phyloP scores from a whole-genome alignment of 192 early-diverging fungal species.

The Entomortierella lignicola region DNA sequence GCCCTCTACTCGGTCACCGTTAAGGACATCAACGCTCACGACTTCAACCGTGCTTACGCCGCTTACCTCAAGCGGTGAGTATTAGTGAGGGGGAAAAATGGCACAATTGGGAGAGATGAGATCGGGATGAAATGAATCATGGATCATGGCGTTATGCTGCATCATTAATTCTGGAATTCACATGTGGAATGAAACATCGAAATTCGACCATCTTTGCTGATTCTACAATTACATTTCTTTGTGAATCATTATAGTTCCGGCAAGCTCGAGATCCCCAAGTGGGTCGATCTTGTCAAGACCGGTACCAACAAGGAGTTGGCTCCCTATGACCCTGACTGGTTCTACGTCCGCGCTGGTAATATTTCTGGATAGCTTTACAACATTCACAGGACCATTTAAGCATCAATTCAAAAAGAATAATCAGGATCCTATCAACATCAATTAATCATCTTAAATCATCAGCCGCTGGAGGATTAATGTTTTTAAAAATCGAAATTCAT shows the following conservation, averaged over 20 bases:
- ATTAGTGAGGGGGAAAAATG: background rate
- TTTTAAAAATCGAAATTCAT: background rate
- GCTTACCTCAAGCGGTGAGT: constrained; percentile 95
- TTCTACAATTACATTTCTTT: constrained; percentile 75
- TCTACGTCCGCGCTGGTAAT: constrained; percentile 93
- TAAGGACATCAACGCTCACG: constrained; percentile 96
- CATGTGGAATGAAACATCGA: constrained; percentile 42
- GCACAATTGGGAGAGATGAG: background rate
- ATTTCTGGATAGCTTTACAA: constrained; percentile 2
- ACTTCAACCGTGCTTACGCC: constrained; percentile 97
- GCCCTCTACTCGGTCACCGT: constrained; percentile 79
- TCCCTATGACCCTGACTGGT: constrained; percentile 99
- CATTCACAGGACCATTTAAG: background rate
- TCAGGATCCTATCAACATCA: constrained; percentile 22
- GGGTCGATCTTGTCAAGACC: constrained; percentile 99
- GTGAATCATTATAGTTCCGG: constrained; percentile 87
- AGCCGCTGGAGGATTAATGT: background rate
- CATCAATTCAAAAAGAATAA: background rate
- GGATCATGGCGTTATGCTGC: constrained; percentile 34
- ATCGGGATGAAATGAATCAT: background rate
- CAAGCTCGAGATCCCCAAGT: constrained; percentile 98
- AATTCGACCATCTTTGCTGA: constrained; percentile 57
- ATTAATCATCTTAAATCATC: background rate
- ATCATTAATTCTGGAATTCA: constrained; percentile 9
- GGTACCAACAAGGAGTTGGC: constrained; percentile 95